Evolutionary conservation across 2,329 filamentous ascomycete genomes (phyloP), one percentile per base, ranked within the genome.

Genomic region (Neoarthrinium moseri): DNA sequence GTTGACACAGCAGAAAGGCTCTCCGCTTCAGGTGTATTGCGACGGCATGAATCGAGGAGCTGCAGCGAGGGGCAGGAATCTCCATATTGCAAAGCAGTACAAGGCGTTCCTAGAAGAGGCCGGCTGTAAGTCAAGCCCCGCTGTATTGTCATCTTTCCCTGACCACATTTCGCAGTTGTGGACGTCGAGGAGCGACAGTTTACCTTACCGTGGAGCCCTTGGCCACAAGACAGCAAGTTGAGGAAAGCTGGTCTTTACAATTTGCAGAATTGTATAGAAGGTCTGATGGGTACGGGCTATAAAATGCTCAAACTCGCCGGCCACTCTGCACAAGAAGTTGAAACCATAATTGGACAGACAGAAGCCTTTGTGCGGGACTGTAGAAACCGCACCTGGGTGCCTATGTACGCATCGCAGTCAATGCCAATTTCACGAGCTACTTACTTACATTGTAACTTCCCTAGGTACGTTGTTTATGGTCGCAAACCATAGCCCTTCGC

Each of bases 71-170:
- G 37, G 37, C 13, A 11, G 37, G 7, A 23, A 41, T 23, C 12
- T 20, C 6, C 15, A 26, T 10, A 18, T 12, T 6, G 37, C 15
- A 8, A 10, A 11, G 13, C 6, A 41, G 7, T 41, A 41, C 37
- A 18, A 41, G 27, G 13, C 13, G 2, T 41, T 20, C 21, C 37
- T 41, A 11, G 11, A 27, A 29, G 37, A 41, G 11, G 22, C 17
- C 20, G 37, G 37, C 7, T 41, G 37, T 41, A 26, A 29, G 37
- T 29, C n/a, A n/a, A n/a, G n/a, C n/a, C n/a, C n/a, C n/a, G n/a
- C n/a, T n/a, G n/a, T n/a, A n/a, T n/a, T n/a, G n/a, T n/a, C n/a
- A n/a, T n/a, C n/a, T n/a, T n/a, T n/a, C n/a, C n/a, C n/a, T n/a
- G n/a, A n/a, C n/a, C n/a, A n/a, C n/a, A n/a, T n/a, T n/a, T n/a